Evolutionary conservation across 139 green algal species (phyloP), one percentile per base, ranked within the genome.

Genomic region (Dunaliella primolecta): DNA sequence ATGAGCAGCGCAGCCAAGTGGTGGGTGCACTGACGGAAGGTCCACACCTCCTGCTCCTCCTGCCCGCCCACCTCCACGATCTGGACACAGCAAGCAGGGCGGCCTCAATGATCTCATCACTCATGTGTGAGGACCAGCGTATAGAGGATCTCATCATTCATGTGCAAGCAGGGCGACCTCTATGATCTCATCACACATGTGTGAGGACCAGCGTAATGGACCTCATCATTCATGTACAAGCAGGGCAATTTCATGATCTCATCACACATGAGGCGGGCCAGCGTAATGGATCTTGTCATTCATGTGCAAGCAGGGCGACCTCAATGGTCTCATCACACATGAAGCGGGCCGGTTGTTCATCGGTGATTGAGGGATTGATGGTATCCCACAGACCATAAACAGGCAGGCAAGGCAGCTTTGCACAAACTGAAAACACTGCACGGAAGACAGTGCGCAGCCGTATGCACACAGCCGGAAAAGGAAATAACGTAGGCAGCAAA

Each of bases 21-120:
- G 33, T 80, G 84, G n/a, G 31, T 2, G 80, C 71, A 84, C 11
- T 75, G 71, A 1, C 37, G 38, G 31, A 88, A 88, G 31, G 36
- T 85, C 84, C 84, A 88, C 70, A 85, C 80, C 72, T 70, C 30
- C 37, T 76, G 27, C 23, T 72, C 38, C 7, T 79, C 72, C 0
- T 33, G 37, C n/a, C 84, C 78, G 0, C 36, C 71, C 27, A 31
- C 71, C 71, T 77, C 46, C 46, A 64, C 46, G 46, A 64, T 64
- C 46, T 64, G 46, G 7, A 64, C 7, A 64, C 46, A 64, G 46
- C 46, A 64, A 15, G 15, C 7, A 15, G 15, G 46, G 7, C 7
- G 15, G 46, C 7, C 15, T 15, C 46, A 64, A 15, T 64, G 46
- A 64, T 64, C 7, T 64, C 15, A 15, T 15, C 46, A 15, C 15